A percentile compares a stretch with the other conserved stretches of the same genome.
Conservation (phyloP, 2,329 filamentous ascomycete genomes). For the Aspergillus luchuensis region DNA sequence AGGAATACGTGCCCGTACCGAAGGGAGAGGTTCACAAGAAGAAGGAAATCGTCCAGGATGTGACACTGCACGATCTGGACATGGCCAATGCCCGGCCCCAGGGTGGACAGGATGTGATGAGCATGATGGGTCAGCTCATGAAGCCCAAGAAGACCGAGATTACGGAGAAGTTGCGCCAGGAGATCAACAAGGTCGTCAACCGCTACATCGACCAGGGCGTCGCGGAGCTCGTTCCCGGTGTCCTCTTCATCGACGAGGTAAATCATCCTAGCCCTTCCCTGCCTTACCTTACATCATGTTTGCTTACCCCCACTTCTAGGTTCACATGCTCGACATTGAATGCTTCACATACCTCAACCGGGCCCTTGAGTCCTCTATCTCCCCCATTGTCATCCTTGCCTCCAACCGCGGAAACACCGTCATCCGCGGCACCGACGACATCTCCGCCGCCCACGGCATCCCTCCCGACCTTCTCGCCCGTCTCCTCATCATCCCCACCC, state of each 20-base stretch:
- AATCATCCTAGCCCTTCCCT: conserved; percentile 29
- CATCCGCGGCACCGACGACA: conserved; percentile 78
- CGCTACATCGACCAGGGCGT: conserved; percentile 99
- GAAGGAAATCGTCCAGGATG: conserved; percentile 99
- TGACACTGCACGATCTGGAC: conserved; percentile 94
- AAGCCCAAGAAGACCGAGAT: conserved; percentile 99
- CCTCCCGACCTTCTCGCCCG: conserved; percentile 91
- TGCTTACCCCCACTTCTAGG: conserved; percentile 53
- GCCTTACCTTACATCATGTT: conserved; percentile 14
- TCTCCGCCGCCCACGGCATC: conserved; percentile 87
- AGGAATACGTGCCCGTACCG: conserved; percentile 97
- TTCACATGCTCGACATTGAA: conserved; percentile 99
- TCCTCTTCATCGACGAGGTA: conserved; percentile 98
- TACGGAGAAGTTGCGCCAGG: conserved; percentile 89
- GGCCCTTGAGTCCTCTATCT: conserved; percentile 91
- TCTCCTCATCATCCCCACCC: conserved; percentile 93
- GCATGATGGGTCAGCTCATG: conserved; percentile 99
- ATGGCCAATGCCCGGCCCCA: conserved; percentile 93
- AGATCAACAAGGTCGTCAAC: conserved; percentile 99
- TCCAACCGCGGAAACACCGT: conserved; percentile 94
- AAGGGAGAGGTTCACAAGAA: conserved; percentile 99
- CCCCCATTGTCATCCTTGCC: conserved; percentile 94
- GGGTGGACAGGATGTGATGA: conserved; percentile 99
- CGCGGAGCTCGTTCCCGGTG: conserved; percentile 94
- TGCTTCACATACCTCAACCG: conserved; percentile 99